phyloP scores from a whole-genome alignment of 306 rosid genomes.

The Trifolium subterraneum region DNA sequence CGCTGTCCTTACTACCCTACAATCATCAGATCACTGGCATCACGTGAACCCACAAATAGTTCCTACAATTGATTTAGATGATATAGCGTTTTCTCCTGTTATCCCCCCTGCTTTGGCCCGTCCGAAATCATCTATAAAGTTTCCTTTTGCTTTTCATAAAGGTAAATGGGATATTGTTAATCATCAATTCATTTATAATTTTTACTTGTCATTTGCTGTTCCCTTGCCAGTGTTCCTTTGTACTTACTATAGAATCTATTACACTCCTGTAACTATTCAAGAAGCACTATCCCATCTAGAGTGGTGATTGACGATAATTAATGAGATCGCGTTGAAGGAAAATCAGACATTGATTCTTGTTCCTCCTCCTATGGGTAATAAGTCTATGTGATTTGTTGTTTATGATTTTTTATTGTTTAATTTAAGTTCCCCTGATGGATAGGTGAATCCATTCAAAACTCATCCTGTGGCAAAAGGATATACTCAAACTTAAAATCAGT shows the following conservation, averaged over 20 bases:
- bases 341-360: no score
- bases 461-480: slow-evolving; percentile 4
- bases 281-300: not conserved
- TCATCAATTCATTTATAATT: no score
- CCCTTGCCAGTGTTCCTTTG: not conserved
- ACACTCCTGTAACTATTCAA: not conserved
- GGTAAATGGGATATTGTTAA: no score
- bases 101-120: not conserved
- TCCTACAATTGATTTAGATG: not conserved
- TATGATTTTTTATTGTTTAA: no score
- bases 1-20: not conserved
- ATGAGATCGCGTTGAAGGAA: no score
- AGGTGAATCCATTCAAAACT: not conserved
- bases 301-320: not conserved
- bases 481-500: not conserved
- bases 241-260: not conserved
- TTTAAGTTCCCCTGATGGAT: not conserved
- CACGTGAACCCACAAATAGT: not conserved
- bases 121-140: no score
- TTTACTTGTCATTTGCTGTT: not conserved
- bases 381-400: no score
- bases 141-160: no score
- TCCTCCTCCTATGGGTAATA: no score
- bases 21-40: not conserved
- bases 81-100: not conserved